Evolutionary conservation across 306 rosid species (phyloP).

Genomic region (Quillaja saponaria): DNA sequence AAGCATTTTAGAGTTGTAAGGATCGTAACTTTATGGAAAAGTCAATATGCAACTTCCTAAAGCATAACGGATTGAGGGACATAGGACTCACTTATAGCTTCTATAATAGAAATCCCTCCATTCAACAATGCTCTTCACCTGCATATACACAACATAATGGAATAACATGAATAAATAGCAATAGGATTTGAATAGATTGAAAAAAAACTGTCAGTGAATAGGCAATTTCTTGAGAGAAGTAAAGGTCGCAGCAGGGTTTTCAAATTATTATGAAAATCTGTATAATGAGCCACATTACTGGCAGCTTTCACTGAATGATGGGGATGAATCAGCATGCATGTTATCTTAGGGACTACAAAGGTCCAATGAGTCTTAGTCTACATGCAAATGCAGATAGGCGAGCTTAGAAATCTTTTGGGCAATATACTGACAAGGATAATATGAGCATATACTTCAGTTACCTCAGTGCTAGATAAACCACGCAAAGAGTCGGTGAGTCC

Average conservation of each 20-base stretch:
- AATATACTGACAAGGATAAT: conserved; percentile 8
- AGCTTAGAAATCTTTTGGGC: neutral
- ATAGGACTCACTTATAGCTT: conserved; percentile 70
- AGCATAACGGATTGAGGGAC: conserved; percentile 21
- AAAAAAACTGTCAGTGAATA: neutral
- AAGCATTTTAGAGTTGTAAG: no score
- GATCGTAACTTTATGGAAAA: no score
- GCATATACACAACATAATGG: conserved; percentile 28
- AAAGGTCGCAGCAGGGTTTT: neutral
- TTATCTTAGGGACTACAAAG: neutral
- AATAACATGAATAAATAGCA: neutral
- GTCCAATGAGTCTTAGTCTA: neutral
- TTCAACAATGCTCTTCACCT: conserved; percentile 91
- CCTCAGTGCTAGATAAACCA: conserved; percentile 83
- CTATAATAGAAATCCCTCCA: conserved; percentile 86
- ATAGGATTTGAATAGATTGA: neutral
- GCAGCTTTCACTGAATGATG: no score
- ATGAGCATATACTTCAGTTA: no score
- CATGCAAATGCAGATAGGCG: conserved; percentile 5
- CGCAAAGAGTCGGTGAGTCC: conserved; percentile 85
- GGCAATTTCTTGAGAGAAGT: neutral
- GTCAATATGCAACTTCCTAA: no score
- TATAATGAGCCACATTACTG: no score
- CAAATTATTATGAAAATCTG: no score
- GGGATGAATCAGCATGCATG: conserved; percentile 4